Base-by-base conservation (phyloP, 2,329 filamentous ascomycete genomes). In the Penicillium sp. region DNA sequence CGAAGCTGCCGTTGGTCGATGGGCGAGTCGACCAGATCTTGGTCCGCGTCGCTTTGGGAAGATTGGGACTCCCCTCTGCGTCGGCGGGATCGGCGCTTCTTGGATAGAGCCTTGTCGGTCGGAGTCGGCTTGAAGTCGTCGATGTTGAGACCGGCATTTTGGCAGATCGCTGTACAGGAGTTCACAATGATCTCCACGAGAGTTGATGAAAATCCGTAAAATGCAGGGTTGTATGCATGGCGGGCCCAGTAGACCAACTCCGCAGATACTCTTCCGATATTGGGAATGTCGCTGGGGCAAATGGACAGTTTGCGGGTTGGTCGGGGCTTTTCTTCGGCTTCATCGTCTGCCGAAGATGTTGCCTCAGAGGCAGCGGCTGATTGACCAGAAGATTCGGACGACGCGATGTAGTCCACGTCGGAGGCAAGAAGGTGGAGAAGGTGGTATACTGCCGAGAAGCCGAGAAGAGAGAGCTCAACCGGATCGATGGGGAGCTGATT, bases 221-320 rank as follows among this genome's bases (percentile, higher is more conserved):
- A 76, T 7, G 74, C 66, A 1, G 75, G 75, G 46, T 75, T 76
- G 55, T 77, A 77, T 9, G 75, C 74, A 53, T 77, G 72, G 13
- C 71, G 71, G n/a, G 74, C 72, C 75, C 75, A 77, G 56, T 76
- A 76, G 43, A 75, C 71, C 5, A 77, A 67, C 43, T 75, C 72
- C 0, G 71, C 70, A 3, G 74, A 72, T 18, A 77, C 71, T 9
- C 73, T 72, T 8, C 69, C 69, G 13, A 73, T 54, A 31, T 75
- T 68, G 18, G 72, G 69, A 22, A 71, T 65, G 46, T 59, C 68
- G 40, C 54, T 62, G 27, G 49, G 55, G 43, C 50, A 62, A 38
- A 65, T 40, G 5, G 59, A 54, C 16, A 49, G 46, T 27, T 58
- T 60, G 16, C 54, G 57, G 18, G 27, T 11, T 1, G 21, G 14